Conservation (phyloP, 495 filamentous ascomycete species). For the Melanomma pulvis-pyrius region DNA sequence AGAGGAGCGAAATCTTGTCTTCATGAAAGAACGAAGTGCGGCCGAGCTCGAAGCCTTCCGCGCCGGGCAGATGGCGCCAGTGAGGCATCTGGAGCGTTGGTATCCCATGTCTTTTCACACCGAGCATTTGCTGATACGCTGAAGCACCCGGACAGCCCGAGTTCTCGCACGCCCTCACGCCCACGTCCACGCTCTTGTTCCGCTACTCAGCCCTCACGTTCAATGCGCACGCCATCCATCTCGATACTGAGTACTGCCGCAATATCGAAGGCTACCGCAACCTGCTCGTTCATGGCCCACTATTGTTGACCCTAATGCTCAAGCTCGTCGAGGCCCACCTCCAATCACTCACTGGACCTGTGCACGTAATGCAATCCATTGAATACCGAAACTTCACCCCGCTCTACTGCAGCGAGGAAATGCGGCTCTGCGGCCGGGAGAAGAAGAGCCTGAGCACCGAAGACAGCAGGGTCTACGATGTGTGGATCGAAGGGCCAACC, state of each 20-base stretch:
- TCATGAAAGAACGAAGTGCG: conserved; percentile 54
- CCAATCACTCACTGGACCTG: conserved; percentile 22
- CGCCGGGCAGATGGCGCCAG: background rate
- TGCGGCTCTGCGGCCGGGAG: conserved; percentile 45
- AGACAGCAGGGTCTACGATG: conserved; percentile 25
- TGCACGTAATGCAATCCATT: conserved; percentile 53
- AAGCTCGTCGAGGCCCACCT: conserved; percentile 61
- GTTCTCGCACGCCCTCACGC: conserved; percentile 63
- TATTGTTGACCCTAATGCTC: conserved; percentile 76
- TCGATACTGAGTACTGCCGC: conserved; percentile 71
- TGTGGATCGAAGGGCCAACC: conserved; percentile 42
- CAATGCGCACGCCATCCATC: conserved; percentile 84
- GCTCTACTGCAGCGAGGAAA: conserved; percentile 68
- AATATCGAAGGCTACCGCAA: conserved; percentile 72
- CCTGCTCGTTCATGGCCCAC: conserved; percentile 82
- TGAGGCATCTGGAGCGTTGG: conserved; percentile 31
- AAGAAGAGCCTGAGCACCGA: conserved; percentile 3
- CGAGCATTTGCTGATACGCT: background rate
- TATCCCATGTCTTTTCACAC: background rate
- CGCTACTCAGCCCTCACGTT: conserved; percentile 83
- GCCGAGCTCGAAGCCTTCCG: conserved; percentile 42
- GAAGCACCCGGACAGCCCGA: conserved; percentile 50
- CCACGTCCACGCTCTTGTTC: conserved; percentile 70
- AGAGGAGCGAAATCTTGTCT: conserved; percentile 63
- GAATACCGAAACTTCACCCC: conserved; percentile 84